These are phyloP conservation scores for Suhomyces kilbournensis DNA, from an alignment of 805 yeast species.

Conservation along the genomic window DNA sequence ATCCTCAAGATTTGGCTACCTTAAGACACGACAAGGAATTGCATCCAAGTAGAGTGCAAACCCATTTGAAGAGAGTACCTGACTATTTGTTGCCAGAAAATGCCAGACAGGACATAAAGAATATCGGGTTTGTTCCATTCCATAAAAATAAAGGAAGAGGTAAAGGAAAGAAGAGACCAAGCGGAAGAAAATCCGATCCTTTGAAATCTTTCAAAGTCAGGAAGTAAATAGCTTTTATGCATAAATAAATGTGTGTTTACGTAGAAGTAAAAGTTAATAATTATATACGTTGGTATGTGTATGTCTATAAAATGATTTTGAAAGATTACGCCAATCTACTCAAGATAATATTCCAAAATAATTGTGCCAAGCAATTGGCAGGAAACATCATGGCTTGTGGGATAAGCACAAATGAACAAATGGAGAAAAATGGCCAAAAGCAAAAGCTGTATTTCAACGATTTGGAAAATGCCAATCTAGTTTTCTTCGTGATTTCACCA, in stretches of 20 bases:
- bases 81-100: conserved; percentile 83
- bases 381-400: conserved; percentile 55
- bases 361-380: conserved; percentile 52
- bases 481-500: conserved; percentile 30
- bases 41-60: conserved; percentile 77
- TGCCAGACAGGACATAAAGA: conserved; percentile 54
- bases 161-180: conserved; percentile 34
- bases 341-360: conserved; percentile 55
- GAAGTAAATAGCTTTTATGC: conserved; percentile 1
- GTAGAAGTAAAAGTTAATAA: background rate
- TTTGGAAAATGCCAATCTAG: conserved; percentile 41
- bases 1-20: conserved; percentile 87
- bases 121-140: conserved; percentile 73
- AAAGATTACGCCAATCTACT: conserved; percentile 21
- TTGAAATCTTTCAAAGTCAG: conserved; percentile 45
- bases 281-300: background rate
- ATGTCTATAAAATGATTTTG: background rate
- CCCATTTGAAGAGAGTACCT: conserved; percentile 88
- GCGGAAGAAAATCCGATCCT: conserved; percentile 57
- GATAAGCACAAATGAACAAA: conserved; percentile 46
- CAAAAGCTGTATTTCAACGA: conserved; percentile 52
- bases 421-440: conserved; percentile 59
- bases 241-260: background rate
- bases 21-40: conserved; percentile 90
- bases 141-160: conserved; percentile 49